Evolutionary conservation across 768 basidiomycete genomes (phyloP), one percentile per base, ranked within the genome.

Genomic region (Kwoniella dendrophila): DNA sequence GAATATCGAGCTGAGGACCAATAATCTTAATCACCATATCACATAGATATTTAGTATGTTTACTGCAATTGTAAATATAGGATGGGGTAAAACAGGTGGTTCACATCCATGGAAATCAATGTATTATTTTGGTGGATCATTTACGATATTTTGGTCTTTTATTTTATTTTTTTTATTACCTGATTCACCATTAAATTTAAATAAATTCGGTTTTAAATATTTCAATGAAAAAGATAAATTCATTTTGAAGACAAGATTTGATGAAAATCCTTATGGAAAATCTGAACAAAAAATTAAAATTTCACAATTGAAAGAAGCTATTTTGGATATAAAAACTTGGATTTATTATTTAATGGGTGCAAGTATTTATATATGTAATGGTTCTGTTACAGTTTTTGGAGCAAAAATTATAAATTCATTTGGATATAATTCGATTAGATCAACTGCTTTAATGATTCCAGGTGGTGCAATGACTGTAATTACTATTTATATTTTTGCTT

Each of bases 11-110:
- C n/a, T 36, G 14, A 6, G 33, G 45, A 26, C 22, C 41, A 14
- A 18, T 38, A 11, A 27, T 16, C 47, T 29, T 40, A n/a, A 12
- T 2, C 38, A 12, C n/a, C 14, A 40, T 2, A 4, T 22, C 11
- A 18, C 29, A 14, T 34, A 71, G 68, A 69, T 81, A 41, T 81
- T 80, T 62, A 70, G 69, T 12, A 78, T 79, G 61, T 72, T 80
- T 59, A 72, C 72, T 0, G 77, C 79, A 18, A 56, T 77, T n/a
- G 70, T 81, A 57, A 80, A 80, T 66, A 80, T 74, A 49, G 80
- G 78, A 1, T 60, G 80, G 8, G 80, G 79, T 1, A 52, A 64
- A 34, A 72, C 70, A 2, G 52, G 55, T 1, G 62, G 69, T 0
- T 50, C 63, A n/a, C 57, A 67, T 16, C 66, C 69, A 0, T 81